These are phyloP conservation scores for Malassezia dermatis DNA, from an alignment of 1,284 basidiomycete species.

Conservation along the genomic window DNA sequence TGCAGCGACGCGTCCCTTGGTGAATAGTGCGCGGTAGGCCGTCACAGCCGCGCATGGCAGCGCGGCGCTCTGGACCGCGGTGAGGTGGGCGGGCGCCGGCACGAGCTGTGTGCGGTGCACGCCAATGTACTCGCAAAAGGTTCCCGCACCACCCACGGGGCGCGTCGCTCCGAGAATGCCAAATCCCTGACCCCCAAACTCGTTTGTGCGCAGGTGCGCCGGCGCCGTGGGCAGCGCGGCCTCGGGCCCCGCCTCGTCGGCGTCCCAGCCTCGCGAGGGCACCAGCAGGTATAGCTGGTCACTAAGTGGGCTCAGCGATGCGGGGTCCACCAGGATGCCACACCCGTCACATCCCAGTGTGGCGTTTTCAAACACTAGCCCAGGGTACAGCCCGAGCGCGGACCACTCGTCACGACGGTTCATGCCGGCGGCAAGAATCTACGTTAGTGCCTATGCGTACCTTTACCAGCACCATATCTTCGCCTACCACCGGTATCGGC, in stretches of 20 bases:
- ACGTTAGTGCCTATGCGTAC: neutral
- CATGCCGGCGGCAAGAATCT: conserved; percentile 57
- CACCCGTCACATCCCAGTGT: conserved; percentile 63
- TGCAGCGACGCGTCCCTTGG: conserved; percentile 58
- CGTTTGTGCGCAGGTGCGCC: conserved; percentile 21
- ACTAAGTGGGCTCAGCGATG: conserved; percentile 1
- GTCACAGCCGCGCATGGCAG: conserved; percentile 69
- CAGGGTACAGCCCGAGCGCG: conserved; percentile 61
- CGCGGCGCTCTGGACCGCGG: conserved; percentile 61
- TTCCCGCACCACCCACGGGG: conserved; percentile 52
- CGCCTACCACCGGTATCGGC: conserved; percentile 19
- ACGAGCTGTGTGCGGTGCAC: conserved; percentile 64
- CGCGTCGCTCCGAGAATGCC: conserved; percentile 35
- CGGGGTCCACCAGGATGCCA: conserved; percentile 19
- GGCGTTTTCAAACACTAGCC: conserved; percentile 56
- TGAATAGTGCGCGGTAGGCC: conserved; percentile 69
- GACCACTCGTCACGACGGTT: conserved; percentile 72
- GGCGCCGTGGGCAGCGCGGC: conserved; percentile 24
- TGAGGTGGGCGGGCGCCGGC: conserved; percentile 59
- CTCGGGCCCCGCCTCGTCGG: conserved; percentile 54
- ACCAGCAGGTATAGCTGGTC: conserved; percentile 57
- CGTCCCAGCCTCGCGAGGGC: conserved; percentile 66
- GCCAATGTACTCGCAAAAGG: conserved; percentile 66
- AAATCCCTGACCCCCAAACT: conserved; percentile 32
- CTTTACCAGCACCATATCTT: conserved; percentile 31